Evolutionary conservation across 345 rosid genomes (phyloP), one percentile per base, ranked within the genome.

Genomic region (Mercurialis annua): DNA sequence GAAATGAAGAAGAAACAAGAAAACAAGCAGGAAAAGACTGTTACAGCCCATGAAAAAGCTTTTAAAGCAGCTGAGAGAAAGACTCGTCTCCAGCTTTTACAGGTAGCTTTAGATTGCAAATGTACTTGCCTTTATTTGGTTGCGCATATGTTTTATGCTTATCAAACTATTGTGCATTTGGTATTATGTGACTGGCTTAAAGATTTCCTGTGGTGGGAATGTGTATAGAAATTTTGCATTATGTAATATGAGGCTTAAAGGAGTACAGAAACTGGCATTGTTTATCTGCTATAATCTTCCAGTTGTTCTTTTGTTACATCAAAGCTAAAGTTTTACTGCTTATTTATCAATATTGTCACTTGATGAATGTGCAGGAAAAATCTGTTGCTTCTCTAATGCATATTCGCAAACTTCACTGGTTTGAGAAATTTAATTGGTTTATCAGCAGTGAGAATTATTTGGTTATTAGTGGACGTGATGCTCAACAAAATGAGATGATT

Each of bases 391-490:
- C 86, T 65, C 91, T 94, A 80, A 81, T 98, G 52, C 93, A 94
- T 65, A 89, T 94, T 88, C 92, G 93, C 67, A 94, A 94, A 77
- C 87, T 91, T 73, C 98, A 94, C 84, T 94, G 99, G 99, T 91
- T 94, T 68, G 99, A 91, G 88, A 94, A 94, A 75, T 94, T 89
- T 71, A 86, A 94, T 80, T 94, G 99, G 99, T 94, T 94, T 80
- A 83, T 91, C 81, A 91, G 96, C 83, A 89, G 97, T 46, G 98
- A 89, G 83, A 94, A 94, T 76, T 94, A 91, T 71, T 76, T 94
- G 76, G 81, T 89, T 74, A 85, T 94, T 65, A 91, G 99, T 73
- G 98, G 99, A 50, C 98, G 97, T 72, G 97, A 94, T 82, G 97
- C 96, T 51, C 99, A 89, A 75, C 98, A 94, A 77, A 94, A 94